Evolutionary conservation across 257 asterid genomes (phyloP).

Genomic region (Ballota nigra): DNA sequence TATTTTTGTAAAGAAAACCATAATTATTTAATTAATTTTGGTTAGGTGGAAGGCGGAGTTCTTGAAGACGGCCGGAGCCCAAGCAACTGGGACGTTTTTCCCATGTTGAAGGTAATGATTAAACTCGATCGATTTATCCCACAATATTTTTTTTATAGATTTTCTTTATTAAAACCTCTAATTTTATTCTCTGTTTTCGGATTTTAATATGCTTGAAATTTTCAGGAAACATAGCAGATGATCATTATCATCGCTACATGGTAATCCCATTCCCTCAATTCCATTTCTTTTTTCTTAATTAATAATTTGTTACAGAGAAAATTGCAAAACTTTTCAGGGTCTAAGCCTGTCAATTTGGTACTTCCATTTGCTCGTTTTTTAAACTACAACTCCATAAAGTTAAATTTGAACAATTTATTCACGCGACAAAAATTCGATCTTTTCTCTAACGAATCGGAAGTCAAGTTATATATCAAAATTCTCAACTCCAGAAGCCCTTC

Average conservation of each 20-base stretch:
- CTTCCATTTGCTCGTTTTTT: no score
- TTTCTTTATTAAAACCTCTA: neutral
- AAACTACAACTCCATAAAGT: no score
- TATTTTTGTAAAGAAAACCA: neutral
- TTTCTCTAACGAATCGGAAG: no score
- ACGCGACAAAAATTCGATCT: no score
- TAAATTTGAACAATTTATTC: no score
- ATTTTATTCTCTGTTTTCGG: neutral
- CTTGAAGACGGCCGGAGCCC: conserved; percentile 60
- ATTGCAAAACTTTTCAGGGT: no score
- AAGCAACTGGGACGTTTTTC: conserved; percentile 79
- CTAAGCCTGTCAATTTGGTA: no score
- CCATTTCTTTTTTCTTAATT: neutral
- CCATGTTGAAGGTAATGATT: conserved; percentile 37
- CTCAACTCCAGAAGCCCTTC: no score
- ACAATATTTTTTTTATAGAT: neutral
- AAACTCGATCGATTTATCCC: neutral
- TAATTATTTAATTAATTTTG: neutral
- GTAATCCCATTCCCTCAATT: conserved; percentile 26
- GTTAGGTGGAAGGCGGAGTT: conserved; percentile 4
- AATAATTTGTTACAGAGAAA: no score
- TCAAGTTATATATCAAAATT: no score
- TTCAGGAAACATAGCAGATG: conserved; percentile 56
- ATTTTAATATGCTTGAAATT: neutral
- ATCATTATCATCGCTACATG: conserved; percentile 80